Percentiles rank a stretch among this genome's conserved stretches.
Evolutionary conservation across 1,139 yeast genomes (phyloP).

Genomic region (Candida frijolesensis): DNA sequence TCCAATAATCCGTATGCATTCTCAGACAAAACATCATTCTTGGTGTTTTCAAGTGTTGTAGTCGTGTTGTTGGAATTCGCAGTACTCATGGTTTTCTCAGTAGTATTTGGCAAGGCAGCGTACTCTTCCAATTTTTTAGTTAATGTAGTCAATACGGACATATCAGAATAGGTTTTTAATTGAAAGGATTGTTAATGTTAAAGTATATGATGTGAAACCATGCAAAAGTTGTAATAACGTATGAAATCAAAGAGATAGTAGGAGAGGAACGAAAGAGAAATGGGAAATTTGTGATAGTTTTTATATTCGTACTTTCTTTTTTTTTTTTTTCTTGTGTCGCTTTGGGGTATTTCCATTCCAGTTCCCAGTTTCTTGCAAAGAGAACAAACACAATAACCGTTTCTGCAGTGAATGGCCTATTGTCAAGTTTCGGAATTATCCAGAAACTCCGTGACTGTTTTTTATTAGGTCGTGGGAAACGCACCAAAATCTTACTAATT

Average conservation of each 20-base stretch:
- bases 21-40: constrained; percentile 7
- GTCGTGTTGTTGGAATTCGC: not conserved
- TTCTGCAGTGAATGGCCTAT: not conserved
- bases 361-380: not conserved
- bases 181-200: not conserved
- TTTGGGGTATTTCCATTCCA: not conserved
- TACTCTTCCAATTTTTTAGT: constrained; percentile 2
- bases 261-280: not conserved
- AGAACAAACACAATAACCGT: not conserved
- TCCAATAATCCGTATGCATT: constrained; percentile 13
- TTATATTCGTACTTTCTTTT: not conserved
- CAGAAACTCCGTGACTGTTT: constrained; percentile 2
- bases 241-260: not conserved
- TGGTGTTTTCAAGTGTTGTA: not conserved
- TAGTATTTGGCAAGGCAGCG: not conserved
- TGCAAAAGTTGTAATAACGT: not conserved
- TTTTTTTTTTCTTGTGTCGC: not conserved
- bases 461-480: not conserved
- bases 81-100: not conserved
- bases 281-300: not conserved
- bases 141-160: constrained; percentile 1
- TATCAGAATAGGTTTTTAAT: not conserved
- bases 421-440: constrained; percentile 1
- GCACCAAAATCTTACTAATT: not conserved
- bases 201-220: not conserved